Evolutionary conservation across 1,139 yeast genomes (phyloP).

Genomic region (Nematodospora anomalae): DNA sequence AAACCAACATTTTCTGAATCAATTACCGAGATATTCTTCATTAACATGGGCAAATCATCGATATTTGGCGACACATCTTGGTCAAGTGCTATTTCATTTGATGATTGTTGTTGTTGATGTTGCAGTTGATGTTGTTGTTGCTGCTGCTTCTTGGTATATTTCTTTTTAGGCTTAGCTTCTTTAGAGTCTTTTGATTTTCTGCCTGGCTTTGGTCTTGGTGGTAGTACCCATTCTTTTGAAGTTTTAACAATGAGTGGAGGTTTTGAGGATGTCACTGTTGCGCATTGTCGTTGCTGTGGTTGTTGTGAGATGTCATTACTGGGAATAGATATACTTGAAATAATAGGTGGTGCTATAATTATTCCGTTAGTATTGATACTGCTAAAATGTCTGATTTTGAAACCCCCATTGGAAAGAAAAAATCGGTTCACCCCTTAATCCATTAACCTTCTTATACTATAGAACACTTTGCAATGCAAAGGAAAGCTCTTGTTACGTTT

Average conservation of each 20-base stretch:
- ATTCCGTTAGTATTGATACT: too few relatives aligned
- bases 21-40: conserved; percentile 27
- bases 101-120: conserved; percentile 3
- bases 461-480: too few relatives aligned
- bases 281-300: too few relatives aligned
- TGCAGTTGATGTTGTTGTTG: conserved; percentile 3
- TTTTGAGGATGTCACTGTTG: not conserved
- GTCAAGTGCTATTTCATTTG: conserved; percentile 1
- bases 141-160: conserved; percentile 5
- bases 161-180: conserved; percentile 8
- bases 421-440: too few relatives aligned
- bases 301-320: not conserved
- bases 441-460: too few relatives aligned
- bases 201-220: conserved; percentile 91
- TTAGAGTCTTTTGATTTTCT: conserved; percentile 49
- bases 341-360: too few relatives aligned
- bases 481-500: too few relatives aligned
- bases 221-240: conserved; percentile 87
- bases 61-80: conserved; percentile 9
- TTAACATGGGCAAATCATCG: conserved; percentile 7
- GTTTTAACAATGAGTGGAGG: conserved; percentile 30
- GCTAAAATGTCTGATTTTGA: too few relatives aligned
- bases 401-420: too few relatives aligned
- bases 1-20: conserved; percentile 39
- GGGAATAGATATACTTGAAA: not conserved